phyloP scores from a whole-genome alignment of 176 grass and related monocot species.

The Carex parvula region DNA sequence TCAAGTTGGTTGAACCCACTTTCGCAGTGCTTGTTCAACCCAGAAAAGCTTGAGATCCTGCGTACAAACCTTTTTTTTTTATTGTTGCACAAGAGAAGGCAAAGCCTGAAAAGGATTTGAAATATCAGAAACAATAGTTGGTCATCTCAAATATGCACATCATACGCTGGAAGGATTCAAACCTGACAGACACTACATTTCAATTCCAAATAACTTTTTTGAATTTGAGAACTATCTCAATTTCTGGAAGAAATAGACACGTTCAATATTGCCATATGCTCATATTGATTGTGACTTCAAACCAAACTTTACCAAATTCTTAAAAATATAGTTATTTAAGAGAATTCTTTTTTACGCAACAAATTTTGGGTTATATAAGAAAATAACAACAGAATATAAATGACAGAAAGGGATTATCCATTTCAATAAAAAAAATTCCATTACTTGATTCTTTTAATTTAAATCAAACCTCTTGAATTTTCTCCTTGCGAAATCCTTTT shows the following conservation, averaged over 20 bases:
- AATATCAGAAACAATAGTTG: background rate
- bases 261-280: background rate
- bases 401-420: background rate
- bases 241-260: background rate
- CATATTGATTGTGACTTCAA: background rate
- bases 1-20: background rate
- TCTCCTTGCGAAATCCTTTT: background rate
- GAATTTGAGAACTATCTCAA: background rate
- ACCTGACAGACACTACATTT: background rate
- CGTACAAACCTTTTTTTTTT: background rate
- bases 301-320: constrained; percentile 11
- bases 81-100: too few relatives aligned
- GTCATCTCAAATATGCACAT: background rate
- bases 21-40: background rate
- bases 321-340: background rate
- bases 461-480: constrained; percentile 3
- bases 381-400: background rate
- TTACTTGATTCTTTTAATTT: constrained; percentile 4
- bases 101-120: background rate
- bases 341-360: background rate
- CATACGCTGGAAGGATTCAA: background rate
- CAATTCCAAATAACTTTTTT: background rate
- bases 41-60: background rate
- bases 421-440: background rate
- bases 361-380: background rate